Base-by-base conservation (phyloP, 345 rosid species). In the Theobroma cacao region DNA sequence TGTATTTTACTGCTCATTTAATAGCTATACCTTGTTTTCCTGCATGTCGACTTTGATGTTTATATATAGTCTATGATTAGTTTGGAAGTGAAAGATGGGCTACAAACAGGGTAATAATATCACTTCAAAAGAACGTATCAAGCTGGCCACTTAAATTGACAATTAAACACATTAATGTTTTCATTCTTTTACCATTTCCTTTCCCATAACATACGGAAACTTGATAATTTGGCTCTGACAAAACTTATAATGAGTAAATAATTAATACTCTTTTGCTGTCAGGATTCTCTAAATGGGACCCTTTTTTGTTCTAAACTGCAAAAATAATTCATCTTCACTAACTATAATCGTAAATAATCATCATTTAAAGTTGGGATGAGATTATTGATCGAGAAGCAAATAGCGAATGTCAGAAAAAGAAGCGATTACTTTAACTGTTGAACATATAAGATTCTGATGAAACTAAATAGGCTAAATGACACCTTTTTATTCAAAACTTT, bases 1-100 rank as follows among this genome's bases (percentile, higher is more conserved):
- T 62, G 13, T 31, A 55, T 73, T 66, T 58, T 74, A 59, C 40
- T 61, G 58, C 59, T 77, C 64, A 17, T 63, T 26, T 73, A 73
- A 38, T 38, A 55, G 45, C 45, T 52, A 72, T 43, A 17, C 36
- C 53, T 33, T 26, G 36, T 18, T 74, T 74, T 55, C 48, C 48
- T 55, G 73, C 73, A 9, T 70, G 59, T 47, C 73, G 45, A 41
- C 45, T 14, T 68, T 43, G 11, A 68, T 68, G 53, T 26, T 68
- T 43, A 15, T 68, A 15, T 53, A 20, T 33, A 7, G 41, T 24
- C n/a, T 67, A 3, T 43, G 34, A 45, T 67, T 43, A 67, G 33
- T 26, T 43, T 43, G n/a, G 34, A 67, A 67, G 11, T 43, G 72
- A 67, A 43, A 68, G 34, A 68, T 14, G 48, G 55, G 36, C 56